Percentiles rank a stretch among this genome's conserved stretches.
phyloP scores from a whole-genome alignment of 1,284 basidiomycete species.

The Fistulina hepatica region DNA sequence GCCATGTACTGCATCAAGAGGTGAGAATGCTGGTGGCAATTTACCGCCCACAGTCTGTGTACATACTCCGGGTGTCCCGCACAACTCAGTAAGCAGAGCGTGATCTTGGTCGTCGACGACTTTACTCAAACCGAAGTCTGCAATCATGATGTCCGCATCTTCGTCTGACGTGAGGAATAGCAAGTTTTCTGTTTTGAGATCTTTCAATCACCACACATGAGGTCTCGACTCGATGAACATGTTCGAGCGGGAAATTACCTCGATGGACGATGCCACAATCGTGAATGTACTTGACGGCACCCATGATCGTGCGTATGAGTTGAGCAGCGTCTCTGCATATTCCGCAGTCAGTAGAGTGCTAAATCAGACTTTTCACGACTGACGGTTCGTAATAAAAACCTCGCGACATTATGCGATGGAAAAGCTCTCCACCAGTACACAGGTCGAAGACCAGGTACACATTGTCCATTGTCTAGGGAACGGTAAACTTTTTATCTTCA shows the following conservation, averaged over 20 bases:
- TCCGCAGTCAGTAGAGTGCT: constrained; percentile 2
- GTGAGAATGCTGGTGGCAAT: too few relatives aligned
- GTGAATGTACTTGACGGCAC: constrained; percentile 88
- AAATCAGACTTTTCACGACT: constrained; percentile 23
- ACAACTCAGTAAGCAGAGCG: constrained; percentile 84
- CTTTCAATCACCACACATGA: too few relatives aligned
- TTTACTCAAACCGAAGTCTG: constrained; percentile 88
- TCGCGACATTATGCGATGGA: constrained; percentile 95
- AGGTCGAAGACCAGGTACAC: constrained; percentile 93
- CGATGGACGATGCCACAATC: constrained; percentile 92
- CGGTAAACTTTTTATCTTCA: background rate
- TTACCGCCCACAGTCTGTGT: too few relatives aligned
- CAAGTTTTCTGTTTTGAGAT: constrained; percentile 96
- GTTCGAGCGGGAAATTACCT: too few relatives aligned
- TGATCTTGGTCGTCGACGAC: constrained; percentile 88
- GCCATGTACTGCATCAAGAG: constrained; percentile 80
- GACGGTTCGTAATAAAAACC: constrained; percentile 93
- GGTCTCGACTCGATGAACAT: too few relatives aligned
- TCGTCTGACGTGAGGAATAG: constrained; percentile 87
- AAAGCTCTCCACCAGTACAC: constrained; percentile 97
- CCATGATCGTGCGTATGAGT: constrained; percentile 80
- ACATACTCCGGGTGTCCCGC: constrained; percentile 87
- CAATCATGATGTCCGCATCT: constrained; percentile 92
- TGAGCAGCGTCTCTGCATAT: constrained; percentile 80
- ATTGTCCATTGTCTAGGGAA: constrained; percentile 74